Percentiles rank a stretch among this genome's conserved stretches.
phyloP scores from a whole-genome alignment of 2,329 filamentous ascomycete species.

The Cryphonectria carpinicola region DNA sequence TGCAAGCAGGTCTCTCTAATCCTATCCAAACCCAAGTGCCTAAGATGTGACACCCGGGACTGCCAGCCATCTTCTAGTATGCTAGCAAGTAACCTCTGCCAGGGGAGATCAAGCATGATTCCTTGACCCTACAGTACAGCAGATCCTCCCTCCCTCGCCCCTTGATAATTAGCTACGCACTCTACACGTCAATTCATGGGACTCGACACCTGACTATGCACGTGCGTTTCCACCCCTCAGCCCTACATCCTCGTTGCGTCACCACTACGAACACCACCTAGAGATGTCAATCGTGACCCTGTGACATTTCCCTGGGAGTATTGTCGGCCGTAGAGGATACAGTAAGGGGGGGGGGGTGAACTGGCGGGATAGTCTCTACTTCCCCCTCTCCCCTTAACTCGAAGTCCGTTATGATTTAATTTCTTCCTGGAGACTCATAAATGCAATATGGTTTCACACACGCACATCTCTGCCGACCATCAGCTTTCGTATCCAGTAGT shows the following conservation, averaged over 20 bases:
- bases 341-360: too few relatives aligned
- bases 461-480: neutral
- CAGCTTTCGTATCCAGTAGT: neutral
- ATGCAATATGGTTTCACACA: too few relatives aligned
- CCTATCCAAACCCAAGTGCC: neutral
- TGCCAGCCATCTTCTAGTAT: neutral
- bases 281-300: neutral
- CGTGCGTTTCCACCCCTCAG: neutral
- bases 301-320: too few relatives aligned
- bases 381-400: neutral
- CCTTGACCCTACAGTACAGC: neutral
- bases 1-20: neutral
- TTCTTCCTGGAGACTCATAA: neutral
- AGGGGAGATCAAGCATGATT: too few relatives aligned
- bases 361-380: too few relatives aligned
- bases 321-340: too few relatives aligned
- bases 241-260: neutral
- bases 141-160: too few relatives aligned
- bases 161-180: neutral
- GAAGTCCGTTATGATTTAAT: neutral
- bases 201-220: slow-evolving; percentile 24
- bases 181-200: slow-evolving; percentile 14
- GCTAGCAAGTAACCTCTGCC: too few relatives aligned
- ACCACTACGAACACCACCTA: neutral
- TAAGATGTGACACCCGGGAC: neutral